phyloP scores from a whole-genome alignment of 176 grass and related monocot species.

The Panicum miliaceum region DNA sequence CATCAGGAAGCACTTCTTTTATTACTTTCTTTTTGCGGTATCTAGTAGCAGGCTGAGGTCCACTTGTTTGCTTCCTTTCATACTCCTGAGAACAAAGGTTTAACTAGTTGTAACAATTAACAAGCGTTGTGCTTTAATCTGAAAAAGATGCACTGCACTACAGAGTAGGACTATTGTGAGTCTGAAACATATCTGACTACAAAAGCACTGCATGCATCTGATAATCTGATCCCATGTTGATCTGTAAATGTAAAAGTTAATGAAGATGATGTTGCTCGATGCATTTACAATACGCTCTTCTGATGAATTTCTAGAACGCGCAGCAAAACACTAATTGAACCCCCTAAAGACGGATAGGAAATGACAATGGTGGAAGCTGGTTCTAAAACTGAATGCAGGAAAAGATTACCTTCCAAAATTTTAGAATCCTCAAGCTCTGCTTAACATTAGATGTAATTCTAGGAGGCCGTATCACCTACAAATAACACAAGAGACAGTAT shows the following conservation, averaged over 20 bases:
- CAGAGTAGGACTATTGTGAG: neutral
- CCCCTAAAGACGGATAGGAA: neutral
- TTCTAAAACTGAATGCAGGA: conserved; percentile 5
- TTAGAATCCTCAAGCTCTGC: conserved; percentile 73
- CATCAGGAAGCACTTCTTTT: conserved; percentile 75
- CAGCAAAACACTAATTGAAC: neutral
- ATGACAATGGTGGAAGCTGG: neutral
- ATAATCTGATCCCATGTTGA: neutral
- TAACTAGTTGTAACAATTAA: conserved; percentile 1
- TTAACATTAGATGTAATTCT: conserved; percentile 98
- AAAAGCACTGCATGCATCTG: neutral
- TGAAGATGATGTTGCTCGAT: neutral
- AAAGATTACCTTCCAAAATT: conserved; percentile 71
- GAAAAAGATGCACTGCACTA: neutral
- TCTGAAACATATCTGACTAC: neutral
- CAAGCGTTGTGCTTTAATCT: neutral
- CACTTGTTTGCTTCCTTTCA: conserved; percentile 62
- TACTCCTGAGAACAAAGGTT: conserved; percentile 59
- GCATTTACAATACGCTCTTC: neutral
- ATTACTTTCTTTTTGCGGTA: conserved; percentile 87
- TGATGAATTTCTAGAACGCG: neutral
- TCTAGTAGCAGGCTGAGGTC: conserved; percentile 60
- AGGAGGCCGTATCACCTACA: conserved; percentile 66
- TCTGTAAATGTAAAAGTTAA: neutral
- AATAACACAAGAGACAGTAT: neutral